Percentiles rank a stretch among this genome's conserved stretches.
phyloP scores from a whole-genome alignment of 139 green algal species.

The Tetratostichococcus sp. region DNA sequence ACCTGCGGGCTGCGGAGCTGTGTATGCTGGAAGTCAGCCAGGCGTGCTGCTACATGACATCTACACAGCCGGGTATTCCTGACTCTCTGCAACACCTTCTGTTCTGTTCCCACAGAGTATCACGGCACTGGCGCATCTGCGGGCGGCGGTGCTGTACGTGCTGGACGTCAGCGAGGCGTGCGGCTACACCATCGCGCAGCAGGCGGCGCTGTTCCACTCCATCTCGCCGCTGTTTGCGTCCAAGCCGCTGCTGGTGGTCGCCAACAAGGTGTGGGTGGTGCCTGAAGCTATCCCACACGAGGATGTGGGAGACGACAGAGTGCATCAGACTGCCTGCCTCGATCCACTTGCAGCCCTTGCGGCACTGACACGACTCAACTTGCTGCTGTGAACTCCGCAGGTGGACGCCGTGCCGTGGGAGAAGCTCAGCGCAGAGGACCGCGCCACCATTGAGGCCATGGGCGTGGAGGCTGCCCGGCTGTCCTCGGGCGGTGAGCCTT shows the following conservation, averaged over 20 bases:
- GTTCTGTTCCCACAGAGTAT: slow-evolving; percentile 62
- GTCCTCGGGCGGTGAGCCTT: slow-evolving; percentile 33
- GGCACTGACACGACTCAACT: no score
- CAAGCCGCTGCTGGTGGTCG: slow-evolving; percentile 95
- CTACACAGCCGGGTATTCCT: no score
- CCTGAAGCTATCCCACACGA: no score
- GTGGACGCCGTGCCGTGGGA: slow-evolving; percentile 38
- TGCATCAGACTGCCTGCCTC: no score
- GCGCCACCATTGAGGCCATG: slow-evolving; percentile 78
- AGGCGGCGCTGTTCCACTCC: slow-evolving; percentile 93
- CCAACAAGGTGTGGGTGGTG: slow-evolving; percentile 81
- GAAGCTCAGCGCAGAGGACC: slow-evolving; percentile 42
- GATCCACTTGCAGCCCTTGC: no score
- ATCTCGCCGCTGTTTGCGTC: slow-evolving; percentile 98
- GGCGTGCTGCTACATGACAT: slow-evolving; percentile 94
- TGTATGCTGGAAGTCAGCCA: slow-evolving; percentile 96
- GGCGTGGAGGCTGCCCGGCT: slow-evolving; percentile 53
- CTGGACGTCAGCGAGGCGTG: slow-evolving; percentile 94
- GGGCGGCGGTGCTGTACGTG: slow-evolving; percentile 94
- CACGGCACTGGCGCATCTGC: slow-evolving; percentile 96
- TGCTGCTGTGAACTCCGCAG: neutral
- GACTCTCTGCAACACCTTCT: neutral
- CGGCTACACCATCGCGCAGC: slow-evolving; percentile 90
- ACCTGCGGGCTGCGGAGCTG: slow-evolving; percentile 90
- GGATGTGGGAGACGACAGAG: no score